phyloP scores from a whole-genome alignment of 768 basidiomycete species.

The Podaxis sp. region DNA sequence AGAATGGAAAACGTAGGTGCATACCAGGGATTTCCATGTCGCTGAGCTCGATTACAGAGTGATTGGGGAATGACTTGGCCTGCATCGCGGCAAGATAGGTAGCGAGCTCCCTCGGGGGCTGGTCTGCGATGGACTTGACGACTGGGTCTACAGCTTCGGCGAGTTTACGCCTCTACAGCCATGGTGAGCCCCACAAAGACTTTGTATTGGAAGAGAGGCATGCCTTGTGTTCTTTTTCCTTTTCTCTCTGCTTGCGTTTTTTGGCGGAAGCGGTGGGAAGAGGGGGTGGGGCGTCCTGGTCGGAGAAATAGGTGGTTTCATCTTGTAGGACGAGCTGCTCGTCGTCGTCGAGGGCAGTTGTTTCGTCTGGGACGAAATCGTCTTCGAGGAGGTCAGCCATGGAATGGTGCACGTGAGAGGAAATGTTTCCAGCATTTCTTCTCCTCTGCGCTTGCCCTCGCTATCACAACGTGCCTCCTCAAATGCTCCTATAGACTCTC shows the following conservation, averaged over 20 bases:
- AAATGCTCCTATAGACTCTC: conserved; percentile 5
- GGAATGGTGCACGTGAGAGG: conserved; percentile 6
- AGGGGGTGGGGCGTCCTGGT: conserved; percentile 4
- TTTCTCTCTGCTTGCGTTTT: conserved; percentile 70
- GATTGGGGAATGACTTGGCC: conserved; percentile 59
- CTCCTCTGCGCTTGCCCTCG: neutral
- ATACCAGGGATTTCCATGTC: conserved; percentile 77
- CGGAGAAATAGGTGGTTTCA: conserved; percentile 15
- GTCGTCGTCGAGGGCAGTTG: conserved; percentile 33
- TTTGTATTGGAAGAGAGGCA: conserved; percentile 41
- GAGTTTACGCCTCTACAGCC: conserved; percentile 59
- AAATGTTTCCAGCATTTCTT: neutral
- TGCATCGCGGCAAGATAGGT: conserved; percentile 66
- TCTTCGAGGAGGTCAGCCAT: conserved; percentile 79
- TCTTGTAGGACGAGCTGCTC: conserved; percentile 20
- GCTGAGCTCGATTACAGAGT: conserved; percentile 74
- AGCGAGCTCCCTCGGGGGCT: conserved; percentile 52
- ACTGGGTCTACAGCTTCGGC: conserved; percentile 34
- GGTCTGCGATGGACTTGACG: conserved; percentile 49
- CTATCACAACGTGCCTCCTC: conserved; percentile 7
- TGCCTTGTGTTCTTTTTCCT: conserved; percentile 67
- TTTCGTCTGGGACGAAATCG: conserved; percentile 53
- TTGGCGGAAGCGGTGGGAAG: conserved; percentile 31
- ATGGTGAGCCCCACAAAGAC: neutral
- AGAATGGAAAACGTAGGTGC: conserved; percentile 18